Percentiles rank a stretch among this genome's conserved stretches.
These are phyloP conservation scores for Terfezia boudieri DNA, from an alignment of 495 filamentous ascomycete genomes.

Conservation along the genomic window DNA sequence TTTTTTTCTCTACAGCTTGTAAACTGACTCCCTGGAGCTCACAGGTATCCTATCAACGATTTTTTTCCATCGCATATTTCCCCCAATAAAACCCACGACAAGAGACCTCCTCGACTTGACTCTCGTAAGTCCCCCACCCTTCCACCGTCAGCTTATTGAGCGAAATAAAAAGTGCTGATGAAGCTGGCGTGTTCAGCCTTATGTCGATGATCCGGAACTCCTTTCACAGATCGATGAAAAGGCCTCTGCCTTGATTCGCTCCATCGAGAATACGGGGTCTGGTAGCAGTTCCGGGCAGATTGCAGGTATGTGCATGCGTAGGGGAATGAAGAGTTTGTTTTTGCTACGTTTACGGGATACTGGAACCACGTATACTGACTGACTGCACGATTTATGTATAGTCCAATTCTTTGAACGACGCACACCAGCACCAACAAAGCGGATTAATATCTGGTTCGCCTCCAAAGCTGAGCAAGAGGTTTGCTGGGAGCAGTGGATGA, in stretches of 20 bases:
- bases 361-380: too few species aligned
- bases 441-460: slow-evolving; percentile 35
- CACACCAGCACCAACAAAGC: slow-evolving; percentile 36
- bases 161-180: slow-evolving; percentile 1
- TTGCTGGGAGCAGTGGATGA: slow-evolving; percentile 87
- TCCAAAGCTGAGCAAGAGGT: slow-evolving; percentile 71
- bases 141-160: background rate
- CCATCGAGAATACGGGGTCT: slow-evolving; percentile 19
- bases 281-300: slow-evolving; percentile 28
- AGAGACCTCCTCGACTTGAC: slow-evolving; percentile 84
- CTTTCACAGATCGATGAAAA: slow-evolving; percentile 84
- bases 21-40: slow-evolving; percentile 4
- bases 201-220: slow-evolving; percentile 71
- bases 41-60: slow-evolving; percentile 85
- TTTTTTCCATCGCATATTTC: slow-evolving; percentile 98
- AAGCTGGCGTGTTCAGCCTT: slow-evolving; percentile 25
- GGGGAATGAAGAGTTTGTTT: background rate
- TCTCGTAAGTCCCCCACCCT: slow-evolving; percentile 22
- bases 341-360: too few species aligned
- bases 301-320: slow-evolving; percentile 5
- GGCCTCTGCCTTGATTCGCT: slow-evolving; percentile 48
- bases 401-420: slow-evolving; percentile 93
- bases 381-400: slow-evolving; percentile 15
- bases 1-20: too few species aligned
- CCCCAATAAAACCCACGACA: slow-evolving; percentile 56